Conservation (phyloP, 2,329 filamentous ascomycete genomes). For the Capronia americana region DNA sequence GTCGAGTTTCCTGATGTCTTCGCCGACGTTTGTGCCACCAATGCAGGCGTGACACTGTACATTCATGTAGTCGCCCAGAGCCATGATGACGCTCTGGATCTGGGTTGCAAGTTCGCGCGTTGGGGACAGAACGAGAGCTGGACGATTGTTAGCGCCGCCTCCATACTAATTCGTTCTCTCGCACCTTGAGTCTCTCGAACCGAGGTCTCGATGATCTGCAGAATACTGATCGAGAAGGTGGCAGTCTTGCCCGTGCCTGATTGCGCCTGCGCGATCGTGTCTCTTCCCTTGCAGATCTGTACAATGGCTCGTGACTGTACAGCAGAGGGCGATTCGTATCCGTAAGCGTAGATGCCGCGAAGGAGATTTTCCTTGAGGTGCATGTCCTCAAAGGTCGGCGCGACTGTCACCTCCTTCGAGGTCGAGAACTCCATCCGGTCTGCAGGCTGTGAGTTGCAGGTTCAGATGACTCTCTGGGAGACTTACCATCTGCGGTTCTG, state of each 20-base stretch:
- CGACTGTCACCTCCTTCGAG: constrained; percentile 93
- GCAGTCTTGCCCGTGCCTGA: constrained; percentile 97
- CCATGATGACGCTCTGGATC: constrained; percentile 98
- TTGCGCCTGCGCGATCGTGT: constrained; percentile 97
- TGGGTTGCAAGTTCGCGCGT: constrained; percentile 97
- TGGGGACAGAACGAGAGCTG: constrained; percentile 88
- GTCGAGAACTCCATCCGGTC: constrained; percentile 98
- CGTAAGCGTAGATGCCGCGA: constrained; percentile 96
- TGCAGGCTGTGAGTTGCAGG: constrained; percentile 40
- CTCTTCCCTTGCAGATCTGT: constrained; percentile 97
- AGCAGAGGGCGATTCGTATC: constrained; percentile 96
- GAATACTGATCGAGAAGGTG: constrained; percentile 94
- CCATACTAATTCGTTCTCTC: constrained; percentile 10
- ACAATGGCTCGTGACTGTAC: constrained; percentile 98
- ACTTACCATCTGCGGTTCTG: constrained; percentile 76
- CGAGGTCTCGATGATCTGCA: constrained; percentile 93
- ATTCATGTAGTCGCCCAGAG: constrained; percentile 99
- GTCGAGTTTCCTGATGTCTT: constrained; percentile 96
- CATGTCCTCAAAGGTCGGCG: constrained; percentile 94
- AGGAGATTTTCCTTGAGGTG: constrained; percentile 96
- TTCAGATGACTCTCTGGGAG: background rate
- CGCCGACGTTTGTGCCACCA: constrained; percentile 95
- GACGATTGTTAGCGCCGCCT: constrained; percentile 10
- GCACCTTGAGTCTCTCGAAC: constrained; percentile 83
- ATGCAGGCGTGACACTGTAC: constrained; percentile 99